Conservation (phyloP, 1,284 basidiomycete species). For the Fomitopsis schrenkii region DNA sequence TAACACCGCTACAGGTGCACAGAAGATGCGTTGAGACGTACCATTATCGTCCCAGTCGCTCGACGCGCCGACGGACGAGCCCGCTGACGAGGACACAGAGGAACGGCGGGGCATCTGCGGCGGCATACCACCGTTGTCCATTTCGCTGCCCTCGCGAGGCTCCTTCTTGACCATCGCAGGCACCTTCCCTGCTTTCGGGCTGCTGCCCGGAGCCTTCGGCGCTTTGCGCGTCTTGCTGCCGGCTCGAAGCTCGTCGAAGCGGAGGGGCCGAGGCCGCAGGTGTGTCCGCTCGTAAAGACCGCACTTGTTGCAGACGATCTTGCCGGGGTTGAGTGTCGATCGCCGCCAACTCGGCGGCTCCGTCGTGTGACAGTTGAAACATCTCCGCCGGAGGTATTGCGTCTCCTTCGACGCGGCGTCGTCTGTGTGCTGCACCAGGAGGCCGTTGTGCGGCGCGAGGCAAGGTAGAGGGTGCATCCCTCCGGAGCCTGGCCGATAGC, state of each 20-base stretch:
- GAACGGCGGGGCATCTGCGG: conserved; percentile 42
- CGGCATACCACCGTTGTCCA: conserved; percentile 15
- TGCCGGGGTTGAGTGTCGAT: conserved; percentile 80
- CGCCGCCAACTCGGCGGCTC: conserved; percentile 84
- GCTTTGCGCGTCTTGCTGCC: conserved; percentile 76
- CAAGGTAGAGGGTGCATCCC: conserved; percentile 40
- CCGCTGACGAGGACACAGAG: conserved; percentile 52
- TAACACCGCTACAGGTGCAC: conserved; percentile 5
- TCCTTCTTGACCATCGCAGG: conserved; percentile 59
- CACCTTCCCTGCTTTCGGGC: conserved; percentile 36
- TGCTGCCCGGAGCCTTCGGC: conserved; percentile 34
- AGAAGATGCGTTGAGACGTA: conserved; percentile 33
- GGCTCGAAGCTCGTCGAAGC: conserved; percentile 79
- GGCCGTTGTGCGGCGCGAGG: conserved; percentile 48
- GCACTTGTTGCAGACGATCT: conserved; percentile 89
- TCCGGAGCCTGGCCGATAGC: conserved; percentile 33
- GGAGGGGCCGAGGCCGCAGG: conserved; percentile 70
- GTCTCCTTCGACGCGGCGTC: conserved; percentile 85
- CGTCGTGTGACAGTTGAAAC: conserved; percentile 86
- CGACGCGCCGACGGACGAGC: conserved; percentile 45
- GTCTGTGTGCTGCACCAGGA: conserved; percentile 80
- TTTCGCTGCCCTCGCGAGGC: conserved; percentile 41
- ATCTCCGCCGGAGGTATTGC: conserved; percentile 77
- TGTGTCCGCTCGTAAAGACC: conserved; percentile 84
- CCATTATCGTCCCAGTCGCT: conserved; percentile 78